These are phyloP conservation scores for Trichosporon inkin DNA, from an alignment of 1,284 basidiomycete species.

Conservation along the genomic window DNA sequence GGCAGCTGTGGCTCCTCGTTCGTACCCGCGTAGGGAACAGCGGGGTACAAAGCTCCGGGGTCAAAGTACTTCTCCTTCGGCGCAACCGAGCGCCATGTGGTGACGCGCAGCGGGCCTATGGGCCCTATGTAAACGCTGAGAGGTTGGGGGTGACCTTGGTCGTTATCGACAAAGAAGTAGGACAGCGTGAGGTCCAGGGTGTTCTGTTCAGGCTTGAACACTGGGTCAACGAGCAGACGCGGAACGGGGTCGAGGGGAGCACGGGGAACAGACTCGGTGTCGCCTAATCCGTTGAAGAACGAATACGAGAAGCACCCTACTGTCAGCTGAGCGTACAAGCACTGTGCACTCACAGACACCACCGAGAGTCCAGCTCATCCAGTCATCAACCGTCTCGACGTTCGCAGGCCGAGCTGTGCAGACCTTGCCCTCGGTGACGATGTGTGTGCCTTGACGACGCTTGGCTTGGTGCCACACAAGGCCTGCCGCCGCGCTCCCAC, in stretches of 20 bases:
- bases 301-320: slow-evolving; percentile 36
- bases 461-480: slow-evolving; percentile 33
- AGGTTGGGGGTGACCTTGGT: slow-evolving; percentile 34
- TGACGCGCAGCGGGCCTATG: slow-evolving; percentile 66
- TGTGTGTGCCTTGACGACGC: slow-evolving; percentile 15
- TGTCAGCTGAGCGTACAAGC: neutral
- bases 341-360: slow-evolving; percentile 71
- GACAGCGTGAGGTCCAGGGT: slow-evolving; percentile 76
- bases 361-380: slow-evolving; percentile 91
- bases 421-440: slow-evolving; percentile 14
- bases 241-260: slow-evolving; percentile 72
- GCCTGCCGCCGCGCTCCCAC: slow-evolving; percentile 27
- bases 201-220: slow-evolving; percentile 62
- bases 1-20: slow-evolving; percentile 13
- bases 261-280: slow-evolving; percentile 11
- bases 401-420: neutral
- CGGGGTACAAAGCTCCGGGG: slow-evolving; percentile 18
- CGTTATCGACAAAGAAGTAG: slow-evolving; percentile 60
- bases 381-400: slow-evolving; percentile 68
- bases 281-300: slow-evolving; percentile 28
- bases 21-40: slow-evolving; percentile 18
- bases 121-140: slow-evolving; percentile 85
- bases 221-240: slow-evolving; percentile 72
- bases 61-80: slow-evolving; percentile 27
- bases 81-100: slow-evolving; percentile 40